A percentile compares a stretch with the other conserved stretches of the same genome.
Evolutionary conservation across 306 rosid species (phyloP).

Genomic region (Glycine tomentella): DNA sequence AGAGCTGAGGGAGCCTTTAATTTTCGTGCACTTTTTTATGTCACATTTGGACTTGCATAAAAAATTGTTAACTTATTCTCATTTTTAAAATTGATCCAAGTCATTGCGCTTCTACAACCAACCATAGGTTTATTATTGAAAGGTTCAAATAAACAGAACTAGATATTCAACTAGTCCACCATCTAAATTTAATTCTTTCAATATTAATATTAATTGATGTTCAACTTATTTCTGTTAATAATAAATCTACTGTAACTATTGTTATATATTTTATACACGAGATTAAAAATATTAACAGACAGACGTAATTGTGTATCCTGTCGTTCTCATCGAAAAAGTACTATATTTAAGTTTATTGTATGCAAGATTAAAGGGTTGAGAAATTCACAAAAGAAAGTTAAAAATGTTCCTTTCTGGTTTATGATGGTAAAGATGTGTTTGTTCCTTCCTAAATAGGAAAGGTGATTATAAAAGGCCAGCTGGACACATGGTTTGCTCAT

Average conservation of each 20-base stretch:
- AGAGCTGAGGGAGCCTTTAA: too few relatives aligned
- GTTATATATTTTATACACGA: too few relatives aligned
- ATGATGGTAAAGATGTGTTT: constrained; percentile 26
- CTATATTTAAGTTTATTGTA: not conserved
- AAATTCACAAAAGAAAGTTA: constrained; percentile 9
- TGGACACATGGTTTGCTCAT: constrained; percentile 40
- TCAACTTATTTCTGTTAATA: too few relatives aligned
- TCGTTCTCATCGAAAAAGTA: not conserved
- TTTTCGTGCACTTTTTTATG: not conserved
- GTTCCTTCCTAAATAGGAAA: constrained; percentile 57
- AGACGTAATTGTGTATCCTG: not conserved
- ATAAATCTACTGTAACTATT: too few relatives aligned
- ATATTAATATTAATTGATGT: too few relatives aligned
- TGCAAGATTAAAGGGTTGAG: constrained; percentile 33
- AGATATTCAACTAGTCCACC: too few relatives aligned
- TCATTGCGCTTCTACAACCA: not conserved
- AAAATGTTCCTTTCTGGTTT: constrained; percentile 11
- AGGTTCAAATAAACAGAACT: too few relatives aligned
- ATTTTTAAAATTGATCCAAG: not conserved
- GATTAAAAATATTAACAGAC: not conserved
- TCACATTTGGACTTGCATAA: not conserved
- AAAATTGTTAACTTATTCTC: not conserved
- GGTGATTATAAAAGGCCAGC: constrained; percentile 41
- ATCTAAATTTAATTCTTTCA: too few relatives aligned
- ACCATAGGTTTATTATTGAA: not conserved